Base-by-base conservation (phyloP, 2,329 filamentous ascomycete genomes). In the Dothideomycetes sp. region DNA sequence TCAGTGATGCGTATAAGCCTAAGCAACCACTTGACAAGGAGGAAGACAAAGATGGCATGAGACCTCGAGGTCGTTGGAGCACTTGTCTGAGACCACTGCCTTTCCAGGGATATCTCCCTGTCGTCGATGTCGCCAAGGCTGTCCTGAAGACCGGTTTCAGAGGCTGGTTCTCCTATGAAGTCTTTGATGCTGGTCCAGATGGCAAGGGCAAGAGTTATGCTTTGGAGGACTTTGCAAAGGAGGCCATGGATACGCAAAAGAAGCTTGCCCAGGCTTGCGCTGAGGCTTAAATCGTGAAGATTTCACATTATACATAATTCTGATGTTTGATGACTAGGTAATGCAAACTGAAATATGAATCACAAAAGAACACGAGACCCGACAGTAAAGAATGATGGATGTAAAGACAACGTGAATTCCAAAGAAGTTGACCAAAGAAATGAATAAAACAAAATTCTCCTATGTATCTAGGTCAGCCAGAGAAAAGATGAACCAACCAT, bases 1-100 rank as follows among this genome's bases (percentile, higher is more conserved):
- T 88, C 39, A 81, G 74, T 3, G 83, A 89, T 55, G 84, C 78
- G 0, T 87, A 86, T 54, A 76, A 70, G 49, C 69, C 76, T 25
- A 62, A 66, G 0, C 61, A 67, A 4, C 77, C 80, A 0, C 54
- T 87, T 4, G 58, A 67, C 16, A 61, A 66, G 4, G 58, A 71
- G 31, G 51, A 57, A 0, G 67, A 74, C 23, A 62, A 71, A 17
- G 59, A 64, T 5, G 79, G 77, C 0, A 51, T 79, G 30, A 60
- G 77, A 20, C 76, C 82, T 0, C 64, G 79, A 23, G 78, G 71
- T 0, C 64, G 71, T 22, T 88, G 83, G 83, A 86, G 80, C 51
- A 76, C 82, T 58, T 76, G 79, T 47, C 80, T 74, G 46, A 64
- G 83, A 16, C 81, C 82, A 0, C 57, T 84, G 44, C 81, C 82